Evolutionary conservation across 441 rosid genomes (phyloP), one percentile per base, ranked within the genome.

Genomic region (Dalechampia spathulata): DNA sequence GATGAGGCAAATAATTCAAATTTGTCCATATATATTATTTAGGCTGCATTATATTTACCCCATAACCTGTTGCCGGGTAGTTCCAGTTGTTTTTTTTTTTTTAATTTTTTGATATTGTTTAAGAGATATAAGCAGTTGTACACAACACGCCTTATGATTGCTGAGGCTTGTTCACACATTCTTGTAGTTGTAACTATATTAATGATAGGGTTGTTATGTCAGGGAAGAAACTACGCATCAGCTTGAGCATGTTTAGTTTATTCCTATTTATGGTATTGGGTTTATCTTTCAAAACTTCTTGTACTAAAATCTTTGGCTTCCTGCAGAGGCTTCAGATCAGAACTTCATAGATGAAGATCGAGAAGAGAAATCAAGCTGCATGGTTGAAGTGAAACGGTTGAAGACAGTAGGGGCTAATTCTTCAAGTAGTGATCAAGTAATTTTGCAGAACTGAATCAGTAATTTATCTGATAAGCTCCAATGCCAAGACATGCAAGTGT

Each of bases 321-420:
- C 19, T 55, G 16, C 80, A 83, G 95, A 90, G 77, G 81, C 68
- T 21, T 83, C 90, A 15, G 90, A 79, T 73, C 97, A 86, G 79
- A 90, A 90, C n/a, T n/a, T n/a, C n/a, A n/a, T n/a, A n/a, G n/a
- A n/a, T n/a, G n/a, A n/a, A n/a, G n/a, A n/a, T n/a, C n/a, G n/a
- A n/a, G 75, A 52, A 57, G 71, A 67, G 26, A 49, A 58, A 27
- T 49, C 66, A 37, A 67, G 56, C 38, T 52, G 48, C 46, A 38
- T 55, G 15, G 50, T 57, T 13, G 7, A 10, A 39, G 61, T 55
- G 14, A 80, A 74, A 64, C 66, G 73, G 49, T 43, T 41, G 64
- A 68, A 66, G 68, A 70, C 47, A 26, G 43, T 44, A 47, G 54
- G 27, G 21, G 37, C 53, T 27, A 66, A 63, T 64, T 61, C 59